phyloP scores from a whole-genome alignment of 371 early-diverging fungal species.

The Blakeslea trispora region DNA sequence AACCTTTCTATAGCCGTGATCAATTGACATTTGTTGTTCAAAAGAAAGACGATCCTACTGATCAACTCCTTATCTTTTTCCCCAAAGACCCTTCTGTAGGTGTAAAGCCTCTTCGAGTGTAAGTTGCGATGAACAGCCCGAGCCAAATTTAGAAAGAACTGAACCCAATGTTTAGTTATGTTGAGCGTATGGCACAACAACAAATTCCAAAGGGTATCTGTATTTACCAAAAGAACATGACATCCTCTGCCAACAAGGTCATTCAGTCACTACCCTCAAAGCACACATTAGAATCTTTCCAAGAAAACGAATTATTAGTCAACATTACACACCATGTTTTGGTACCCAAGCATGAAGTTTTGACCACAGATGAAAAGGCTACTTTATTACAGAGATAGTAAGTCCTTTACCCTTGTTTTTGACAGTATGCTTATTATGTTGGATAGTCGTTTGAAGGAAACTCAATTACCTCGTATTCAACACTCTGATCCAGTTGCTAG shows the following conservation, averaged over 20 bases:
- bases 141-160: constrained; percentile 8
- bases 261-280: constrained; percentile 69
- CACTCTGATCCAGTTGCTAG: constrained; percentile 93
- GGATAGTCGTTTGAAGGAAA: constrained; percentile 87
- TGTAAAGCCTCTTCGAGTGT: constrained; percentile 90
- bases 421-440: neutral
- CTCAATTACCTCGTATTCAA: constrained; percentile 96
- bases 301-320: constrained; percentile 94
- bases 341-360: constrained; percentile 95
- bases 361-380: constrained; percentile 90
- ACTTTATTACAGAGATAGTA: constrained; percentile 91
- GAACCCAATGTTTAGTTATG: constrained; percentile 53
- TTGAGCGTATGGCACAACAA: constrained; percentile 84
- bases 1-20: constrained; percentile 62
- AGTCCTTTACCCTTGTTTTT: constrained; percentile 26
- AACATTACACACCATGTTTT: constrained; percentile 98
- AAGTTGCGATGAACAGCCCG: too few relatives aligned
- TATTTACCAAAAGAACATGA: constrained; percentile 81
- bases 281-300: constrained; percentile 91
- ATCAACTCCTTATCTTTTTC: constrained; percentile 91
- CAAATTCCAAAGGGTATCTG: constrained; percentile 84
- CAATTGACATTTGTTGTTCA: constrained; percentile 86
- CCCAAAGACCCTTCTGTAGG: constrained; percentile 90
- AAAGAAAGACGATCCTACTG: constrained; percentile 78
- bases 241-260: constrained; percentile 89